Evolutionary conservation across 495 filamentous ascomycete genomes (phyloP).

Genomic region (Ramalina intermedia): DNA sequence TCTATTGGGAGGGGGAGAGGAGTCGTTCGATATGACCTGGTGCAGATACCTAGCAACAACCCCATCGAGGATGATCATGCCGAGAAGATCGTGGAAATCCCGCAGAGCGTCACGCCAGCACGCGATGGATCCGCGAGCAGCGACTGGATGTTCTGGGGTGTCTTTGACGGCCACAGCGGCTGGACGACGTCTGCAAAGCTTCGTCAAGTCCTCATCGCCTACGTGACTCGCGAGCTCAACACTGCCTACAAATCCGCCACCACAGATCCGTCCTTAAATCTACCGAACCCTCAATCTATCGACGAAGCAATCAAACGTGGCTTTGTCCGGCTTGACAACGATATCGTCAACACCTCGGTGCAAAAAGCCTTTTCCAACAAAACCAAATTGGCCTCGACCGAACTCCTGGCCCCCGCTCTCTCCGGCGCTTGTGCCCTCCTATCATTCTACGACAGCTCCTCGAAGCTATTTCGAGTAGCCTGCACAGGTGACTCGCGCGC

Average conservation of each 20-base stretch:
- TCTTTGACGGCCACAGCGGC: conserved; percentile 93
- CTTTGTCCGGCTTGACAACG: conserved; percentile 76
- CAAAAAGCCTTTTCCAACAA: conserved; percentile 68
- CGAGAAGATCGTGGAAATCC: conserved; percentile 90
- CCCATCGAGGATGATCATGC: conserved; percentile 97
- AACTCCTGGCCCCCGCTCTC: conserved; percentile 80
- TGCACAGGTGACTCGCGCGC: conserved; percentile 91
- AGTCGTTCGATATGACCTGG: conserved; percentile 89
- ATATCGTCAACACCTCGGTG: conserved; percentile 83
- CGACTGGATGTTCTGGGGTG: conserved; percentile 99
- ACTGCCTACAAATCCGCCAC: conserved; percentile 69
- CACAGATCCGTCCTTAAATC: conserved; percentile 39
- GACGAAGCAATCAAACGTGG: conserved; percentile 87
- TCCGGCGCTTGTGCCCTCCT: conserved; percentile 93
- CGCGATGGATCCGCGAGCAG: conserved; percentile 40
- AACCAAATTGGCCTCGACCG: conserved; percentile 73
- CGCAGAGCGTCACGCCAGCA: conserved; percentile 37
- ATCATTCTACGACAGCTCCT: conserved; percentile 83
- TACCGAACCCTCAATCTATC: conserved; percentile 60
- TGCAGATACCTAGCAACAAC: conserved; percentile 88
- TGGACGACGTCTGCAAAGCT: conserved; percentile 98
- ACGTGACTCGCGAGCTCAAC: conserved; percentile 90
- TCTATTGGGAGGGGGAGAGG: conserved; percentile 79
- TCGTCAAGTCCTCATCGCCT: conserved; percentile 77
- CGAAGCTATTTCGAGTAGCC: conserved; percentile 74